Base-by-base conservation (phyloP, 495 filamentous ascomycete genomes). In the Evernia prunastri region DNA sequence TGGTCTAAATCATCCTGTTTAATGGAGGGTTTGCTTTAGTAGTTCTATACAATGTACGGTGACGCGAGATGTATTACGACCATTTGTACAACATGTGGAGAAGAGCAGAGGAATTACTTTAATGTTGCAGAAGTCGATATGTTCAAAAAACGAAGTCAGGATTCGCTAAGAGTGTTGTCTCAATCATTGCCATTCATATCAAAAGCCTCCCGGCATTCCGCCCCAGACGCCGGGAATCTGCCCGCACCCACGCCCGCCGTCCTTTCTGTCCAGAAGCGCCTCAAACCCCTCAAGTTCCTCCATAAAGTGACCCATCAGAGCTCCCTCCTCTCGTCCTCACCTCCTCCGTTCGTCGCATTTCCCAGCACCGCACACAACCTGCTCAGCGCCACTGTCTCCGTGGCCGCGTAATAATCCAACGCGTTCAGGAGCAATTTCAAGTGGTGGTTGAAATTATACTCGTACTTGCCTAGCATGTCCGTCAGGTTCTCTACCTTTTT, bases 381-480 rank as follows among this genome's bases (percentile, higher is more conserved):
- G 63, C 96, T 75, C 64, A 97, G 77, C 31, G 96, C 94, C 36
- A 97, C 94, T 67, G 94, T 97, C 77, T 98, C 94, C 4, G 94
- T 98, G 0, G 92, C 93, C 2, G 94, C 94, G 68, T 96, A 96
- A 73, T 97, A 96, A 67, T 97, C 96, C 69, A 98, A 76, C 56
- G 90, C 90, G 74, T 97, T 93, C 58, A 97, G 81, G 66, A 98
- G 73, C 67, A 97, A 94, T 75, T 91, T 90, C 68, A 98, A 75
- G 75, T 97, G 92, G 43, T 90, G 80, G 61, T 86, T 87, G 73
- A 98, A 98, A 73, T 96, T 92, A 66, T 86, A 84, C 72, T 97
- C 94, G 76, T 94, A 97, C 75, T 91, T 87, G 63, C 84, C 81
- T 58, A 98, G 82, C 47, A 89, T 87, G 47, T 96, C 91, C 53